Evolutionary conservation across 2,329 filamentous ascomycete genomes (phyloP).

Genomic region (Acrocalymma vagum): DNA sequence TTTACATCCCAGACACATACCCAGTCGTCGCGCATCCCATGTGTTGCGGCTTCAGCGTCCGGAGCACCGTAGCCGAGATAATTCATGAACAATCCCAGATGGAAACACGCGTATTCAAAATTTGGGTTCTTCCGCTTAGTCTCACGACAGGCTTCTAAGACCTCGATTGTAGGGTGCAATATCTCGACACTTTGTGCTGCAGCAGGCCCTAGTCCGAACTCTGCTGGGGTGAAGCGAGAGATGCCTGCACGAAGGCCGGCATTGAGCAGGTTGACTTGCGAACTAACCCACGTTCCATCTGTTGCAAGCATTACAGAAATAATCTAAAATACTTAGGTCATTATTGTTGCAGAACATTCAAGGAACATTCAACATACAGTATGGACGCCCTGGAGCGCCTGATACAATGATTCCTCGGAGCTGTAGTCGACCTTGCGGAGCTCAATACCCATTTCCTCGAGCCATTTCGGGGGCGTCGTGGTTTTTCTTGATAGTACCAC

Average conservation of each 20-base stretch:
- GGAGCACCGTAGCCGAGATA: conserved; percentile 35
- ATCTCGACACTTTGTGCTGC: conserved; percentile 25
- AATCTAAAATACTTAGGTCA: conserved; percentile 8
- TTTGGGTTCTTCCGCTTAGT: conserved; percentile 7
- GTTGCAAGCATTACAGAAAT: conserved; percentile 24
- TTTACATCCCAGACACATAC: conserved; percentile 12
- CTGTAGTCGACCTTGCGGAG: conserved; percentile 37
- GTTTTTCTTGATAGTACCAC: conserved; percentile 35
- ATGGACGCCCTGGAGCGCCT: conserved; percentile 25
- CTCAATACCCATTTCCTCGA: conserved; percentile 12
- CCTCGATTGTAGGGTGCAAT: conserved; percentile 22
- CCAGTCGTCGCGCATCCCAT: conserved; percentile 24
- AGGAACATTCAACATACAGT: conserved; percentile 21
- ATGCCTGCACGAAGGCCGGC: conserved; percentile 60
- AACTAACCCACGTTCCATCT: conserved; percentile 21
- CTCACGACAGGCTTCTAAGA: conserved; percentile 30
- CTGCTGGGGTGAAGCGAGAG: conserved; percentile 61
- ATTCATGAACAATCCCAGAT: conserved; percentile 45
- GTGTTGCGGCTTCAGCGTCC: conserved; percentile 22
- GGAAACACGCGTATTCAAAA: conserved; percentile 39
- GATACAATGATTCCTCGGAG: conserved; percentile 18
- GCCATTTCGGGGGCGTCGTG: conserved; percentile 6
- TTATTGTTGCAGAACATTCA: background rate
- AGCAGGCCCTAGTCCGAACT: conserved; percentile 45
- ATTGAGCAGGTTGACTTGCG: conserved; percentile 56